phyloP scores from a whole-genome alignment of 2,329 filamentous ascomycete species.

The Paecilomyces formosus region DNA sequence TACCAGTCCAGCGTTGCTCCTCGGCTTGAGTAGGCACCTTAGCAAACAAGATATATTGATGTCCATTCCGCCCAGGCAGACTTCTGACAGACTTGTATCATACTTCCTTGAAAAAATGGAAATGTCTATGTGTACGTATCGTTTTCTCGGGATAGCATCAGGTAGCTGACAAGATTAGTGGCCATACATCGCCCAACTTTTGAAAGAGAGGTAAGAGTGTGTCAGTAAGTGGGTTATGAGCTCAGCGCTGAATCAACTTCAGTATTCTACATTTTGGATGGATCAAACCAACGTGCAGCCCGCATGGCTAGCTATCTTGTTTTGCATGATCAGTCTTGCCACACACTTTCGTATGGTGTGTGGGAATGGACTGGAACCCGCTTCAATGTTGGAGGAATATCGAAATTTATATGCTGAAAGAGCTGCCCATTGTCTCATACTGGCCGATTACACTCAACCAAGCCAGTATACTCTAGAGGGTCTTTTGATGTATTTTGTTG shows the following conservation, averaged over 20 bases:
- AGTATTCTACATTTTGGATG: conserved; percentile 7
- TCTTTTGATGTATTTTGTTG: conserved; percentile 1
- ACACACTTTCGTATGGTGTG: background rate
- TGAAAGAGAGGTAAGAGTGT: background rate
- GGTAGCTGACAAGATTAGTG: background rate
- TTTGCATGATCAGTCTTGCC: conserved; percentile 4
- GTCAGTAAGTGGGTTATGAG: background rate
- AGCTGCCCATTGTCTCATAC: conserved; percentile 4
- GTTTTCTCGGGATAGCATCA: background rate
- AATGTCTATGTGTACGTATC: conserved; percentile 2
- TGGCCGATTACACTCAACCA: conserved; percentile 6
- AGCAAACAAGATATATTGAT: conserved; percentile 2
- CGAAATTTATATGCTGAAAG: conserved; percentile 1
- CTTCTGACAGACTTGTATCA: conserved; percentile 3
- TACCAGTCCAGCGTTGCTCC: conserved; percentile 1
- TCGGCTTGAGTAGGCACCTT: conserved; percentile 1
- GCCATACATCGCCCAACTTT: background rate
- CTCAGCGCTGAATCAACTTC: background rate
- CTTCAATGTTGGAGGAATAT: background rate
- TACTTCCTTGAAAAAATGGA: conserved; percentile 2
- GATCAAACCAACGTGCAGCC: conserved; percentile 1
- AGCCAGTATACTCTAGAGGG: conserved; percentile 4
- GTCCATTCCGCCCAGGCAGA: conserved; percentile 2
- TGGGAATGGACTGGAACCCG: background rate
- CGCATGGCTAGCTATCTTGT: conserved; percentile 4